Base-by-base conservation (phyloP, 2,329 filamentous ascomycete species). In the Trichoderma harzianum region DNA sequence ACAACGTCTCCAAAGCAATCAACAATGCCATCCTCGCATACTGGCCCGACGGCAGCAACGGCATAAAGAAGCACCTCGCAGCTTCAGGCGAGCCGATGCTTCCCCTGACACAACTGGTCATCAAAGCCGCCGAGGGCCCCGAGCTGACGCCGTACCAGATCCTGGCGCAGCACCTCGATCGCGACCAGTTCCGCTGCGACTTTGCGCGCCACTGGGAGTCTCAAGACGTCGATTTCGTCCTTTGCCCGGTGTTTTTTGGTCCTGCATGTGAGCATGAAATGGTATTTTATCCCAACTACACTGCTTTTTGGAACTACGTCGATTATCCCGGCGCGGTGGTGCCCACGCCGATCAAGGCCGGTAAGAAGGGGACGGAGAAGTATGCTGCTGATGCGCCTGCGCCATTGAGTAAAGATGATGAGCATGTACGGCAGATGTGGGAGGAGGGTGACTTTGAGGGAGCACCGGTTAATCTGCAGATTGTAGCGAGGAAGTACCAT, bases 291-390 rank as follows among this genome's bases (percentile, higher is more conserved):
- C 78, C 74, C 72, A 69, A 71, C 26, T 81, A 81, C 66, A 81
- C 79, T 0, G 74, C 76, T 3, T 76, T 79, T 26, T 80, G 77
- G 76, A 81, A 81, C 43, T 74, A 79, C 5, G 76, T 80, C 1
- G 79, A 81, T 47, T 75, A 77, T 14, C 78, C 78, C 1, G 75
- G 71, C 30, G 71, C 74, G 8, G 72, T 76, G 2, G 77, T 80
- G 21, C 78, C 79, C 6, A 79, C 75, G 3, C 77, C 76, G 2
- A 26, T 75, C 2, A 72, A 53, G 60, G 70, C 64, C 11, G 67
- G 72, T 24, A 51, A 68, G 5, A 65, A 67, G 8, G 58, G 74
- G 2, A 65, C 70, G 10, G 62, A 72, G n/a, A n/a, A 67, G 2
- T 75, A 74, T 6, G 69, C 62, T 28, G 57, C 30, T 55, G 69